Evolutionary conservation across 2,329 filamentous ascomycete species (phyloP).

Genomic region (Diaporthe sp.): DNA sequence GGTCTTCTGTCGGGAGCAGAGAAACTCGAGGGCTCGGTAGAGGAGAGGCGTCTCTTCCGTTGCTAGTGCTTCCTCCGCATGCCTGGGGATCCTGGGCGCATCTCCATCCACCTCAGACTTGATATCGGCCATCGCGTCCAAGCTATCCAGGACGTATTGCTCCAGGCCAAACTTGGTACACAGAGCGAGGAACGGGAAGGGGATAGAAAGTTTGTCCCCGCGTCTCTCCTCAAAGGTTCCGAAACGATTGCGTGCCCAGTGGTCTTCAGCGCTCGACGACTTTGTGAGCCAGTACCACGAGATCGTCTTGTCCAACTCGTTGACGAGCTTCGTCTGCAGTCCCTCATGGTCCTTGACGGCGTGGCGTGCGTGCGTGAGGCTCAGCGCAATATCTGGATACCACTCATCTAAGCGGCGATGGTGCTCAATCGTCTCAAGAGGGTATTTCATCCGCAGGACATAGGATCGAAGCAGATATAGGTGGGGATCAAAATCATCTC

Average conservation of each 20-base stretch:
- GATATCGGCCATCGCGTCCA: slow-evolving; percentile 26
- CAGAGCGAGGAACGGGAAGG: slow-evolving; percentile 44
- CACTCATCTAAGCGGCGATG: slow-evolving; percentile 51
- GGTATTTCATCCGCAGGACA: slow-evolving; percentile 46
- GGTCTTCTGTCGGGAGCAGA: slow-evolving; percentile 47
- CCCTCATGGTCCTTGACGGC: slow-evolving; percentile 36
- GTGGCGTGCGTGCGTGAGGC: slow-evolving; percentile 49
- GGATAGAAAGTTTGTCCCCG: slow-evolving; percentile 16
- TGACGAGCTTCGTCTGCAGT: slow-evolving; percentile 39
- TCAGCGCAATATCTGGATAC: slow-evolving; percentile 50
- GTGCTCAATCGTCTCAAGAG: slow-evolving; percentile 47
- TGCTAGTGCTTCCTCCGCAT: neutral
- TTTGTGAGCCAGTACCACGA: slow-evolving; percentile 46
- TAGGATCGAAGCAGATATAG: slow-evolving; percentile 47
- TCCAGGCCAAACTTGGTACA: slow-evolving; percentile 47
- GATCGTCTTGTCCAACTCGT: slow-evolving; percentile 43
- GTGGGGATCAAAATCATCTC: slow-evolving; percentile 44
- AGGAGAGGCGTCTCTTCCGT: slow-evolving; percentile 42
- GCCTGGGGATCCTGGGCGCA: neutral
- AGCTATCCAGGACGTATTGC: slow-evolving; percentile 41
- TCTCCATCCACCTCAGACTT: neutral
- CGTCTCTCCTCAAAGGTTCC: slow-evolving; percentile 27
- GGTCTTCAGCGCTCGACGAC: slow-evolving; percentile 41
- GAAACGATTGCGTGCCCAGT: slow-evolving; percentile 48
- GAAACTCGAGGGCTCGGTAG: slow-evolving; percentile 46